Conservation (phyloP, 495 filamentous ascomycete genomes). For the Xylaria scruposa region DNA sequence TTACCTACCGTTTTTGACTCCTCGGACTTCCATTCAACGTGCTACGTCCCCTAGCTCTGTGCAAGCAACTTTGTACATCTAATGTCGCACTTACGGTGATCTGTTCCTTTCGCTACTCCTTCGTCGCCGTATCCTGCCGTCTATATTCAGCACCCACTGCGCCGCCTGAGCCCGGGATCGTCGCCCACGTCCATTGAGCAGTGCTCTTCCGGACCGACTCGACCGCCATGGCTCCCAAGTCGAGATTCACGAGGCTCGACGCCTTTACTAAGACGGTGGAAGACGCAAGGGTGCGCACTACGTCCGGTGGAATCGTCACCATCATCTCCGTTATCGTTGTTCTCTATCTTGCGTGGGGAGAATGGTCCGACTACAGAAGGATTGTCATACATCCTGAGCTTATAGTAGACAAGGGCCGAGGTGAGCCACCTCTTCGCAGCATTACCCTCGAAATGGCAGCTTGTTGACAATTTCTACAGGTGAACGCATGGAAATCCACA, state of each 20-base stretch:
- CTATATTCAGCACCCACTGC: neutral
- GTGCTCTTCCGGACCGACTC: neutral
- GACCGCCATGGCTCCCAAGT: constrained; percentile 66
- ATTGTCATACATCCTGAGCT: constrained; percentile 89
- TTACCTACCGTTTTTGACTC: neutral
- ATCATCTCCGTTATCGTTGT: constrained; percentile 87
- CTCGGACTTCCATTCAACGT: constrained; percentile 25
- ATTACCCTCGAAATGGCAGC: constrained; percentile 7
- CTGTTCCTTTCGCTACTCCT: constrained; percentile 12
- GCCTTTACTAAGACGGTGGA: constrained; percentile 99
- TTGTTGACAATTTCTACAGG: constrained; percentile 53
- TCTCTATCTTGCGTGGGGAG: constrained; percentile 87
- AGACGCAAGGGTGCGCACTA: constrained; percentile 96
- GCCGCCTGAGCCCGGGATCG: neutral
- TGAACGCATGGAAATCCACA: constrained; percentile 97
- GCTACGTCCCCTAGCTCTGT: constrained; percentile 21
- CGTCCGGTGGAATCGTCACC: constrained; percentile 93
- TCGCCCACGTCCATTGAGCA: neutral
- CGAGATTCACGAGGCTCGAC: constrained; percentile 93
- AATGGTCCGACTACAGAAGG: constrained; percentile 92
- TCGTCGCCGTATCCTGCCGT: constrained; percentile 4
- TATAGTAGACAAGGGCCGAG: constrained; percentile 95
- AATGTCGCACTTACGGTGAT: constrained; percentile 26
- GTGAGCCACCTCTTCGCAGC: constrained; percentile 55
- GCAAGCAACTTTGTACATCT: constrained; percentile 13